Evolutionary conservation across 441 rosid species (phyloP), one percentile per base, ranked within the genome.

Genomic region (Erodium chrysanthum): DNA sequence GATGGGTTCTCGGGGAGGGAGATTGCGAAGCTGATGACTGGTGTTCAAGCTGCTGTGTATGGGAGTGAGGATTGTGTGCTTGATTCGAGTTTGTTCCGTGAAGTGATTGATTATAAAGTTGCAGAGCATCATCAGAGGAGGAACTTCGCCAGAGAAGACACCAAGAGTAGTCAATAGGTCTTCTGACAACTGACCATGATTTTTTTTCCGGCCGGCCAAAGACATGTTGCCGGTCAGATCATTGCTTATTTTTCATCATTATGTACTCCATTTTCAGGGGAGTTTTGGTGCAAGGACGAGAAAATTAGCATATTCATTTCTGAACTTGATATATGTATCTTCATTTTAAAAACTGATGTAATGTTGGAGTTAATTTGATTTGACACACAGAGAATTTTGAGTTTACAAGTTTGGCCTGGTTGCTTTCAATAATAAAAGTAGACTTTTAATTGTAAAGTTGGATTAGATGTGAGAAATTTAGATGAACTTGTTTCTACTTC

Each of bases 21-120:
- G 75, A 84, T 89, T 8, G 93, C 97, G 4, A 89, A 91, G 70
- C 69, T 89, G 73, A 87, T 87, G 97, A 91, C 93, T 11, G 67
- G 96, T 35, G 92, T 91, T 65, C 96, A 91, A 73, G 97, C 97
- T 66, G 88, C 90, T 46, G 93, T 91, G 15, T 91, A 91, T 56
- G 96, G 97, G 60, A 88, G 96, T 46, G 88, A 74, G 65, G 76
- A 84, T 37, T 91, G 96, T 70, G 86, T 80, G 62, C 88, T 91
- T 20, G 96, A 91, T 73, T 63, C 94, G 9, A 71, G 21, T 62
- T 72, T 91, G 48, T 91, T 89, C 64, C 85, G 96, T 52, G 96
- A 91, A 73, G 96, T 91, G 66, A 90, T 91, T 15, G 97, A 91
- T 68, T 86, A 87, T 58, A 87, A 91, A 82, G 90, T 84, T 22